These are phyloP conservation scores for Exophiala sp. DNA, from an alignment of 2,329 filamentous ascomycete genomes.

Conservation along the genomic window DNA sequence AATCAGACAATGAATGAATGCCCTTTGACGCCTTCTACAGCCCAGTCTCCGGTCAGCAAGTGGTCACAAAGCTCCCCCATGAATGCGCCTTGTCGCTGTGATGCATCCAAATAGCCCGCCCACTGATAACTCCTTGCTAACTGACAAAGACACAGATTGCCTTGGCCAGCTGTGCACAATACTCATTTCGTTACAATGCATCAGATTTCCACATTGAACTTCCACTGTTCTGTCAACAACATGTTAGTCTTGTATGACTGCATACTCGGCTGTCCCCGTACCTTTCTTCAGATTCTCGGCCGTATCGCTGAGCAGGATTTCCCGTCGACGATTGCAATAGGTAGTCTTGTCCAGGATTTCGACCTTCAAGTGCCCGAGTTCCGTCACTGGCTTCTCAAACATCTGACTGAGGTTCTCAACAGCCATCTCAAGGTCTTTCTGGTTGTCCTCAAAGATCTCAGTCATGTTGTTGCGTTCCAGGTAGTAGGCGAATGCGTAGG, in stretches of 20 bases:
- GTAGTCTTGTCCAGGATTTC: conserved; percentile 98
- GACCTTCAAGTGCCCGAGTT: conserved; percentile 80
- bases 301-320: conserved; percentile 86
- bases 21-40: neutral
- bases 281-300: conserved; percentile 85
- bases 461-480: conserved; percentile 92
- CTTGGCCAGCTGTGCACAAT: neutral
- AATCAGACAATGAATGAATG: too few species aligned
- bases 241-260: conserved; percentile 8
- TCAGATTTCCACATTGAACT: conserved; percentile 42
- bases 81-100: neutral
- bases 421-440: conserved; percentile 94
- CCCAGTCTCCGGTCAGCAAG: neutral
- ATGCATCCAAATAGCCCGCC: conserved; percentile 9
- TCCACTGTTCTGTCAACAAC: conserved; percentile 38
- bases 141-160: neutral
- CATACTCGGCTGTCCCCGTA: conserved; percentile 43
- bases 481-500: conserved; percentile 97
- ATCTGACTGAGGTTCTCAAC: conserved; percentile 97
- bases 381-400: conserved; percentile 94
- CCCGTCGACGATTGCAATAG: conserved; percentile 86
- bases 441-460: conserved; percentile 97
- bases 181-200: neutral
- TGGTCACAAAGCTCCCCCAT: neutral
- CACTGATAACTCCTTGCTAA: conserved; percentile 14